phyloP scores from a whole-genome alignment of 78 protist species.

The Dictyostelium capitatum region DNA sequence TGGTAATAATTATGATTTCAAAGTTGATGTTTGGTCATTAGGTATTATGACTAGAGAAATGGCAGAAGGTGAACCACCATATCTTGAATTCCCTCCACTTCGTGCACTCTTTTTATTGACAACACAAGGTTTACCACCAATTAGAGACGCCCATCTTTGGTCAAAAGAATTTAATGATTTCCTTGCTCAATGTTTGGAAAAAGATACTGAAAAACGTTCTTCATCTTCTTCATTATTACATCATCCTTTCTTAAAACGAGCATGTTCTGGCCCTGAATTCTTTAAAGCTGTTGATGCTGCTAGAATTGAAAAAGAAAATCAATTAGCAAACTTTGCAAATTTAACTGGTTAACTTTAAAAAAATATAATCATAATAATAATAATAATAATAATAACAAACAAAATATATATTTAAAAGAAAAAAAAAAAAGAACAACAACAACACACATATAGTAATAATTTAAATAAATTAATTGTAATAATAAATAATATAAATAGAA shows the following conservation, averaged over 20 bases:
- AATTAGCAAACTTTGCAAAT: constrained; percentile 45
- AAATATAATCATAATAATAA: neutral
- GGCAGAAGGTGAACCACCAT: constrained; percentile 96
- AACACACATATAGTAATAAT: no score
- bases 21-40: constrained; percentile 94
- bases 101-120: constrained; percentile 93
- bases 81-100: constrained; percentile 93
- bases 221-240: constrained; percentile 32
- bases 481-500: no score
- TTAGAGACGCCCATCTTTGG: constrained; percentile 78
- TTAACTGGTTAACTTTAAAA: neutral
- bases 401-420: no score
- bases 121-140: constrained; percentile 92
- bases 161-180: constrained; percentile 90
- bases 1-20: constrained; percentile 90
- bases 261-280: constrained; percentile 70
- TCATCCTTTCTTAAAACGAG: constrained; percentile 73
- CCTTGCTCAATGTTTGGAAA: constrained; percentile 85
- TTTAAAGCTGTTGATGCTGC: constrained; percentile 74
- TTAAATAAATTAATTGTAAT: no score
- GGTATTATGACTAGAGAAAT: constrained; percentile 95
- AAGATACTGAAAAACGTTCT: constrained; percentile 86
- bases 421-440: neutral
- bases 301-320: constrained; percentile 51
- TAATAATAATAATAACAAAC: neutral